Conservation (phyloP, 2,329 filamentous ascomycete species). For the Fusarium coicis region DNA sequence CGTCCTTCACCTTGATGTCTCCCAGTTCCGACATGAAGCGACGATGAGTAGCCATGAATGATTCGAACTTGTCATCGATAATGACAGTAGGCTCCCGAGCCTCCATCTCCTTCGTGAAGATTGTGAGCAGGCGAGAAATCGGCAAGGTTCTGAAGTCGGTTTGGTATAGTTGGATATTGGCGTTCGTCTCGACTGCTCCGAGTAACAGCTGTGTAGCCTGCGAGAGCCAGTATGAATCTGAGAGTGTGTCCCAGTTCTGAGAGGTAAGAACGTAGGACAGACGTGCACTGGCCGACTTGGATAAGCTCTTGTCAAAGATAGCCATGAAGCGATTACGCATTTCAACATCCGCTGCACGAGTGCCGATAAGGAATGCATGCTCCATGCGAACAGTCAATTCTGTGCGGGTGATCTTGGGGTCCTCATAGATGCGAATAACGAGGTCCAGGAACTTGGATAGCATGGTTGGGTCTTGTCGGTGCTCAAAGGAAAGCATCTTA, state of each 20-base stretch:
- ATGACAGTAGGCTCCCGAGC: conserved; percentile 71
- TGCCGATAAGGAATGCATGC: conserved; percentile 96
- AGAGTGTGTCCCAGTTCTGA: conserved; percentile 97
- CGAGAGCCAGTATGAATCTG: conserved; percentile 95
- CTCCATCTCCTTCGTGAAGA: conserved; percentile 83
- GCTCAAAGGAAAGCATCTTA: conserved; percentile 98
- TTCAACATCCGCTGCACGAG: conserved; percentile 89
- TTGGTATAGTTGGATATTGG: conserved; percentile 78
- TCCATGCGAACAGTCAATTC: conserved; percentile 98
- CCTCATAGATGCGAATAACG: conserved; percentile 97
- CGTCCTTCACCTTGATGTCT: conserved; percentile 86
- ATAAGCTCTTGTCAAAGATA: conserved; percentile 94
- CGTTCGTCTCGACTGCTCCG: conserved; percentile 87
- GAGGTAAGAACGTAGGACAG: conserved; percentile 88
- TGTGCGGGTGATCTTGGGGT: conserved; percentile 92
- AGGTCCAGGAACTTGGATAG: conserved; percentile 94
- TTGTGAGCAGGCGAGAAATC: conserved; percentile 76
- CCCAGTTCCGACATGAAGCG: conserved; percentile 86
- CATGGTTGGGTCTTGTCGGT: conserved; percentile 82
- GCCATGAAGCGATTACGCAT: conserved; percentile 98
- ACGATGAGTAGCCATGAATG: conserved; percentile 79
- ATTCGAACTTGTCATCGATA: conserved; percentile 84
- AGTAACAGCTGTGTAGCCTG: conserved; percentile 95
- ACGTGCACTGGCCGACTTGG: conserved; percentile 89
- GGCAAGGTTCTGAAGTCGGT: conserved; percentile 87